Evolutionary conservation across 148 eudicot species (phyloP).

Genomic region (Vaccinium myrtillus): DNA sequence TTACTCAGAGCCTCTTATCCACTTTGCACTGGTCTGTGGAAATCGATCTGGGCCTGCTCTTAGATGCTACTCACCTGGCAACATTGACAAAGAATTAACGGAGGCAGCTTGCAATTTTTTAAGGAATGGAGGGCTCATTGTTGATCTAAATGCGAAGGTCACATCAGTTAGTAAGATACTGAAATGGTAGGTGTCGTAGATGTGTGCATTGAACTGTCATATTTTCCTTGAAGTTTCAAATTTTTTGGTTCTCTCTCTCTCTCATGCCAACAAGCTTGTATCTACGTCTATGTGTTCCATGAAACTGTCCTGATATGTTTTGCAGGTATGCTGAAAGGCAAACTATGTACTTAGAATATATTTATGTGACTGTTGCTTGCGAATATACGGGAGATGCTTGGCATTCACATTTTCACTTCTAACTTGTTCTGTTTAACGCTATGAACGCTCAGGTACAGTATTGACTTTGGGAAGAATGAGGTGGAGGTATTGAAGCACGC

Average conservation of each 20-base stretch:
- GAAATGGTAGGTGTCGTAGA: slow-evolving; percentile 36
- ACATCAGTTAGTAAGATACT: slow-evolving; percentile 41
- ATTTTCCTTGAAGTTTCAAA: not conserved
- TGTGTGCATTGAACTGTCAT: slow-evolving; percentile 1
- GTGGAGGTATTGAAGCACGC: slow-evolving; percentile 53
- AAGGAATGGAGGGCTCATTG: slow-evolving; percentile 37
- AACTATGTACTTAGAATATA: not conserved
- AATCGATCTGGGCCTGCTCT: slow-evolving; percentile 53
- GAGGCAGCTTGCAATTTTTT: slow-evolving; percentile 47
- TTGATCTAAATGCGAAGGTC: slow-evolving; percentile 38
- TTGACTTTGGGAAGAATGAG: slow-evolving; percentile 51
- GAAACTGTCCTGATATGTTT: not conserved
- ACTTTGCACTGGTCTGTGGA: slow-evolving; percentile 52
- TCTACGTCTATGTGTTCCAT: not conserved
- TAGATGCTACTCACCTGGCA: slow-evolving; percentile 46
- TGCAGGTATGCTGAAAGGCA: not conserved
- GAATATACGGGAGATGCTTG: not conserved
- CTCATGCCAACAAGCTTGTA: not conserved
- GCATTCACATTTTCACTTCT: not conserved
- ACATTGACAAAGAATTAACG: slow-evolving; percentile 44
- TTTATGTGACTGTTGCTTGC: not conserved
- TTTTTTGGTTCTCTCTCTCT: not conserved
- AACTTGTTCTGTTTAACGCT: not conserved
- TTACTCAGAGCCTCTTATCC: slow-evolving; percentile 50
- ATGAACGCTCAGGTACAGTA: slow-evolving; percentile 37